Base-by-base conservation (phyloP, 2,329 filamentous ascomycete genomes). In the Sarocladiaceae sp. region DNA sequence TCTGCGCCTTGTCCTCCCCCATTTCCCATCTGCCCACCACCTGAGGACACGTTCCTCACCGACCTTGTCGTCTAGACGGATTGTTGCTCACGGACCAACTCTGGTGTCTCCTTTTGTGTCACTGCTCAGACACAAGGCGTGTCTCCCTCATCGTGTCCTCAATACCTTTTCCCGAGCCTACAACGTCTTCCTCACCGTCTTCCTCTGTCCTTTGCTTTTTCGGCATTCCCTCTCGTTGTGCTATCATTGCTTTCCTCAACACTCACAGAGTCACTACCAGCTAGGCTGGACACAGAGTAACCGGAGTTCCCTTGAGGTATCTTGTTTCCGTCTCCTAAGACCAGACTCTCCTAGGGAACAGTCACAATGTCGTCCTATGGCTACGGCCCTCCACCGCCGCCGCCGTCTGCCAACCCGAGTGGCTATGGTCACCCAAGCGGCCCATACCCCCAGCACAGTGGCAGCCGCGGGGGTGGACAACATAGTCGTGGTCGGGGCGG, bases 331-430 rank as follows among this genome's bases (percentile, higher is more conserved):
- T 18, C 13, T n/a, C 11, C 7, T 11, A 3, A 6, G 18, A 29
- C 6, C 23, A 4, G 6, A 12, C 27, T 24, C 29, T 21, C 40
- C 23, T 18, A 43, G 33, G 40, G 40, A 9, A 19, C 15, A 24
- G 40, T n/a, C 6, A 33, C 23, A 9, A 76, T 76, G 72, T 65
- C 72, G 18, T 58, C 61, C 24, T 76, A 77, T 63, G 70, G 68
- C 44, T 77, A 76, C 63, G 73, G 67, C n/a, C 73, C 72, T 18
- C 72, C 73, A 45, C 73, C 73, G 11, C 71, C 73, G 15, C 66
- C 72, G 4, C 72, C 56, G 33, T 54, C 60, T 31, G 48, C 55
- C 6, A 54, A 58, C 23, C 51, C 56, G 34, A 55, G 58, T 45
- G 61, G 58, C 26, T 74, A 72, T 45, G 56, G 61, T 6, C 62